phyloP scores from a whole-genome alignment of 805 yeast species.

The Saturnispora besseyi region DNA sequence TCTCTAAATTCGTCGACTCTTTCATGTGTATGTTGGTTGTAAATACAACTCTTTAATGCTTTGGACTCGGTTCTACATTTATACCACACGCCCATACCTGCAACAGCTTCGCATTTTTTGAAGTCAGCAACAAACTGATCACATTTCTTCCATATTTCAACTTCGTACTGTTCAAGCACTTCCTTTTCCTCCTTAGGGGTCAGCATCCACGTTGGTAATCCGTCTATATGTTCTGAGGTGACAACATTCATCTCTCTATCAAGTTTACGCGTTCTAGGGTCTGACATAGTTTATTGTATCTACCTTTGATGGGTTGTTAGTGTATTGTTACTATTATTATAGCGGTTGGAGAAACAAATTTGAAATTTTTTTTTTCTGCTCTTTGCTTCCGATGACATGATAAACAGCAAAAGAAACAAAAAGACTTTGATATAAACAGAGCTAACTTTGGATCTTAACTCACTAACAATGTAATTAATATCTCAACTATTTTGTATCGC shows the following conservation, averaged over 20 bases:
- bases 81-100: constrained; percentile 59
- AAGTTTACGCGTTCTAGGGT: background rate
- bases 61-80: constrained; percentile 52
- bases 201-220: constrained; percentile 65
- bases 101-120: constrained; percentile 54
- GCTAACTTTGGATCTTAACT: too few species aligned
- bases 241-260: constrained; percentile 2
- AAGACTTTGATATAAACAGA: too few species aligned
- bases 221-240: constrained; percentile 14
- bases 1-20: constrained; percentile 66
- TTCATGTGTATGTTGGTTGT: constrained; percentile 48
- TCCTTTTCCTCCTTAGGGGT: constrained; percentile 71
- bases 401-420: too few species aligned
- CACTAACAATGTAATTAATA: too few species aligned
- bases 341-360: too few species aligned
- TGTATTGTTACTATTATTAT: too few species aligned
- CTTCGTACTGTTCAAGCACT: constrained; percentile 63
- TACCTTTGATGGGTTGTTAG: background rate
- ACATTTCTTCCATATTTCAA: constrained; percentile 54
- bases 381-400: too few species aligned
- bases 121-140: constrained; percentile 61
- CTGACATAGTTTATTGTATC: background rate
- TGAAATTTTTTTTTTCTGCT: too few species aligned
- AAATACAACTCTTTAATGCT: constrained; percentile 55
- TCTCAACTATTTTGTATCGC: too few species aligned